Percentiles rank a stretch among this genome's conserved stretches.
Evolutionary conservation across 2,329 filamentous ascomycete genomes (phyloP).

Genomic region (Chrysosporium queenslandicum): DNA sequence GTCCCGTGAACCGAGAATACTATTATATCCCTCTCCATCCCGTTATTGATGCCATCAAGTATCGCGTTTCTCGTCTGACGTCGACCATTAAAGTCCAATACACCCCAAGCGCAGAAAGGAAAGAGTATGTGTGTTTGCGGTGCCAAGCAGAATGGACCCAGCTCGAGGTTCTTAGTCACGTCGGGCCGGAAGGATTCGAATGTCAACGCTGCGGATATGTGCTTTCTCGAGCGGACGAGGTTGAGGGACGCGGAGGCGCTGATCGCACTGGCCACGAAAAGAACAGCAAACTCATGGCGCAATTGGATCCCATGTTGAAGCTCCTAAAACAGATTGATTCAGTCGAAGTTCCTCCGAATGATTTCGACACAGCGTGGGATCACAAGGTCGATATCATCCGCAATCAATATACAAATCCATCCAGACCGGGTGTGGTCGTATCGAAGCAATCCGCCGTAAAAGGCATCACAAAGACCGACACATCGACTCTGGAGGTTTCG

Average conservation of each 20-base stretch:
- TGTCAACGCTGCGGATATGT: slow-evolving; percentile 64
- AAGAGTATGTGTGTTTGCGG: slow-evolving; percentile 75
- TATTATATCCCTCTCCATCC: slow-evolving; percentile 95
- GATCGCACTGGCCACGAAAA: slow-evolving; percentile 42
- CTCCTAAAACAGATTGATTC: slow-evolving; percentile 41
- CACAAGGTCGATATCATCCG: slow-evolving; percentile 39
- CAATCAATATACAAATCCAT: slow-evolving; percentile 35
- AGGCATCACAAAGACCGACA: slow-evolving; percentile 36
- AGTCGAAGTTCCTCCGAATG: slow-evolving; percentile 40
- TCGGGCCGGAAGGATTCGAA: slow-evolving; percentile 58
- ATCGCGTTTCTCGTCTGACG: slow-evolving; percentile 76
- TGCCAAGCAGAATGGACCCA: slow-evolving; percentile 82
- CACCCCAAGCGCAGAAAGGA: slow-evolving; percentile 71
- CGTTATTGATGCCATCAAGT: slow-evolving; percentile 94
- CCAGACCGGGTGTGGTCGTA: slow-evolving; percentile 34
- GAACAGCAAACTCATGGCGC: slow-evolving; percentile 41
- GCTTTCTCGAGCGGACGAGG: slow-evolving; percentile 38
- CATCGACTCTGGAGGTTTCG: slow-evolving; percentile 39
- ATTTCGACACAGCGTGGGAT: slow-evolving; percentile 42
- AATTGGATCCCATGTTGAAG: slow-evolving; percentile 39
- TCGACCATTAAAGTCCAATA: slow-evolving; percentile 79
- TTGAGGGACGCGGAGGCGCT: slow-evolving; percentile 35
- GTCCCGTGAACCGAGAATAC: slow-evolving; percentile 78
- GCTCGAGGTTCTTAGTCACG: slow-evolving; percentile 75
- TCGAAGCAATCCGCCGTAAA: slow-evolving; percentile 33